Conservation (phyloP, 495 filamentous ascomycete genomes). For the Penicillium ucsense region DNA sequence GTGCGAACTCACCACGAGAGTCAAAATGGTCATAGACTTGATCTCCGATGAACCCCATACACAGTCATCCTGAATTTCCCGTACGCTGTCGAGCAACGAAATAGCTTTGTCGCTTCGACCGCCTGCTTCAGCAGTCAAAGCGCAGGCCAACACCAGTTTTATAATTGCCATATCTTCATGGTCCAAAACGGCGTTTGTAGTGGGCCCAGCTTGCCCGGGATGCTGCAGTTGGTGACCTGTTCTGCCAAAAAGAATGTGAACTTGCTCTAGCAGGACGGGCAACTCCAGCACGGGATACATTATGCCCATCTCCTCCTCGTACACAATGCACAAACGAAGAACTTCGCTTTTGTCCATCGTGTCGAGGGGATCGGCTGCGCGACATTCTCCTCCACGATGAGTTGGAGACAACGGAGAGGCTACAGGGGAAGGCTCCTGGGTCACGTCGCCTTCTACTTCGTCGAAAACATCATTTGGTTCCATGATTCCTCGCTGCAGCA, state of each 20-base stretch:
- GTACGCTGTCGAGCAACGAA: constrained; percentile 62
- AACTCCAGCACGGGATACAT: constrained; percentile 80
- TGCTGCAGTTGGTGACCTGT: constrained; percentile 29
- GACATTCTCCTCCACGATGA: constrained; percentile 22
- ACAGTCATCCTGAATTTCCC: constrained; percentile 52
- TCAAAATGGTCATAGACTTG: constrained; percentile 57
- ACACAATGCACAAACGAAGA: constrained; percentile 60
- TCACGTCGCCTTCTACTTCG: constrained; percentile 39
- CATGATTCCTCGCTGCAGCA: constrained; percentile 74
- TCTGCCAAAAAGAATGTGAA: constrained; percentile 47
- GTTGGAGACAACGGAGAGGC: constrained; percentile 41
- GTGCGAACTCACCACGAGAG: constrained; percentile 46
- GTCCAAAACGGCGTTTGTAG: constrained; percentile 25
- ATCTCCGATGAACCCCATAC: constrained; percentile 57
- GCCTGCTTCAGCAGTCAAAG: constrained; percentile 59
- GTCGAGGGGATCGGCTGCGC: constrained; percentile 61
- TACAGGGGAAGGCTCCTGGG: constrained; percentile 37
- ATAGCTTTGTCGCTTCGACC: constrained; percentile 64
- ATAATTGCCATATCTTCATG: constrained; percentile 58
- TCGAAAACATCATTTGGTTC: constrained; percentile 37
- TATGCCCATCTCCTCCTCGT: constrained; percentile 76
- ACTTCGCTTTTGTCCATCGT: constrained; percentile 64
- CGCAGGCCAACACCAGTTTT: constrained; percentile 67
- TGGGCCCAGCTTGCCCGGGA: not conserved
- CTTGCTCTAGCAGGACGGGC: constrained; percentile 50